Conservation (phyloP, 1,284 basidiomycete species). For the Entoloma clypeatum region DNA sequence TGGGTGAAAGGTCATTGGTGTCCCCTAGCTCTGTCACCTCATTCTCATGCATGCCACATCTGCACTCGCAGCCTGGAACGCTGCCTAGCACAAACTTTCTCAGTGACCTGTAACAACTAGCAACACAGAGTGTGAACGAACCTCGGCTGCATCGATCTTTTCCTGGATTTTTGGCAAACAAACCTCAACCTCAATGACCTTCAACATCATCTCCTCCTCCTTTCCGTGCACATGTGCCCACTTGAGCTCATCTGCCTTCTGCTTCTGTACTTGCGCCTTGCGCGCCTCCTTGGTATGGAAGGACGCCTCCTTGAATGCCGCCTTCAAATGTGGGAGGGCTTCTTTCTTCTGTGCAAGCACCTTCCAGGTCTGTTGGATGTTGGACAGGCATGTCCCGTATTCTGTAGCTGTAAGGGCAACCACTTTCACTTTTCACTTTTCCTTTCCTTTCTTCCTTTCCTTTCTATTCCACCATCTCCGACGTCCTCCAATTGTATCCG, state of each 20-base stretch:
- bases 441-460: too few relatives aligned
- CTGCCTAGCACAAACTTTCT: too few relatives aligned
- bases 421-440: too few relatives aligned
- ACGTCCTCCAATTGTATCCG: too few relatives aligned
- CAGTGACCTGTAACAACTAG: too few relatives aligned
- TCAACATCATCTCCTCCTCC: constrained; percentile 56
- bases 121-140: too few relatives aligned
- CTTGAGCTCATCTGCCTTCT: constrained; percentile 68
- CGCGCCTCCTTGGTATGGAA: constrained; percentile 68
- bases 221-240: constrained; percentile 87
- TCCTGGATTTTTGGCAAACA: constrained; percentile 51
- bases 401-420: too few relatives aligned
- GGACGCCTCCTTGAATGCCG: constrained; percentile 55
- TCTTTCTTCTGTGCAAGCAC: constrained; percentile 67
- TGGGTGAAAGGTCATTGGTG: too few relatives aligned
- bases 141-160: constrained; percentile 41
- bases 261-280: constrained; percentile 68
- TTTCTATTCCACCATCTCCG: too few relatives aligned
- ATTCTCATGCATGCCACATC: too few relatives aligned
- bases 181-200: constrained; percentile 45
- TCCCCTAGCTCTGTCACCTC: too few relatives aligned
- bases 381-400: constrained; percentile 75
- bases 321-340: constrained; percentile 70
- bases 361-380: constrained; percentile 64
- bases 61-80: too few relatives aligned